Percentiles rank a stretch among this genome's conserved stretches.
phyloP scores from a whole-genome alignment of 208 protist genomes.

The Wallacemonas rigidus region DNA sequence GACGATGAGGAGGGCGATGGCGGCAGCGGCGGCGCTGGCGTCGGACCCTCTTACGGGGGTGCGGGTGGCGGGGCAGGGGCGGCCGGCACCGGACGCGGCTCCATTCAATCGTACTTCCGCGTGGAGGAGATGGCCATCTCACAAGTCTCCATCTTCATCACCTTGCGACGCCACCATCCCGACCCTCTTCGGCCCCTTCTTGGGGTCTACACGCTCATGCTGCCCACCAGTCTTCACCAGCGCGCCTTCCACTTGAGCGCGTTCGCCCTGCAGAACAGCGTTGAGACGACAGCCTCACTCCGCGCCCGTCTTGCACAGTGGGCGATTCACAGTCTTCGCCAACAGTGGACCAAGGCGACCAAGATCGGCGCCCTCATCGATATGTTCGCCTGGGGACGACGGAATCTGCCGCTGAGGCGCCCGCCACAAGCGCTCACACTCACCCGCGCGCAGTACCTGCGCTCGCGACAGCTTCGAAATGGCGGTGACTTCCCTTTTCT shows the following conservation, averaged over 20 bases:
- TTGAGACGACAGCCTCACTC: slow-evolving; percentile 56
- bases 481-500: slow-evolving; percentile 15
- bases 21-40: neutral
- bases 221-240: slow-evolving; percentile 54
- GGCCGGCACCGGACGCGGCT: slow-evolving; percentile 1
- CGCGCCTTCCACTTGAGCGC: slow-evolving; percentile 52
- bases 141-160: slow-evolving; percentile 58
- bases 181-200: slow-evolving; percentile 67
- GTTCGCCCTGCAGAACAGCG: slow-evolving; percentile 40
- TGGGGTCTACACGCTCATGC: slow-evolving; percentile 75
- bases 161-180: slow-evolving; percentile 54
- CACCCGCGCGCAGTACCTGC: slow-evolving; percentile 27
- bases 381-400: slow-evolving; percentile 40
- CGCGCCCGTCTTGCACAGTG: slow-evolving; percentile 41
- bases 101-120: slow-evolving; percentile 38
- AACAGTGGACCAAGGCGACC: slow-evolving; percentile 85
- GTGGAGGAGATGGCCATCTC: slow-evolving; percentile 52
- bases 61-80: neutral
- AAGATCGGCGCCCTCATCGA: slow-evolving; percentile 65
- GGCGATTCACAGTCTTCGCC: slow-evolving; percentile 53
- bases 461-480: neutral
- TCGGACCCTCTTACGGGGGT: slow-evolving; percentile 2
- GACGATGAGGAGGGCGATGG: neutral
- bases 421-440: slow-evolving; percentile 39
- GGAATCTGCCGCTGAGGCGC: slow-evolving; percentile 29